Base-by-base conservation (phyloP, 192 early-diverging fungal species). In the Phycomyces blakesleeanus region DNA sequence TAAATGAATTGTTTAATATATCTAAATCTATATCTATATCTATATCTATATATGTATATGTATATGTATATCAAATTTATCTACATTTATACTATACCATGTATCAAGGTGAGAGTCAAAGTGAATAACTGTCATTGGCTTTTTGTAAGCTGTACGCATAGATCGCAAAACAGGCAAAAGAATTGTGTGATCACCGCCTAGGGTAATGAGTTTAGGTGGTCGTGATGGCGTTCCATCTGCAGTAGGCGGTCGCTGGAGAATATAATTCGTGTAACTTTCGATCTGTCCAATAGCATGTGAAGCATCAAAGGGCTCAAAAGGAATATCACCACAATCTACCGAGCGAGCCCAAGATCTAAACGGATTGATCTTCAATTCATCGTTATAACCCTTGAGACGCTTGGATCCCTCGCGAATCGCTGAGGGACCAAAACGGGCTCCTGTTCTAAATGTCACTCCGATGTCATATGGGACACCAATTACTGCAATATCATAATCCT, bases 31-130 rank as follows among this genome's bases (percentile, higher is more conserved):
- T n/a, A 41, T 25, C 14, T 29, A 24, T 11, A 25, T n/a, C n/a
- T n/a, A n/a, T n/a, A n/a, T n/a, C n/a, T n/a, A n/a, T n/a, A n/a
- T n/a, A n/a, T n/a, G n/a, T n/a, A n/a, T n/a, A n/a, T n/a, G n/a
- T n/a, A n/a, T n/a, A n/a, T n/a, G n/a, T n/a, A n/a, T 58, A 16
- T n/a, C 25, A n/a, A 6, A 40, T 0, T 25, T 6, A 0, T 25
- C 24, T 0, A 25, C 5, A 55, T 18, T 3, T 25, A 16, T 2
- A 25, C 22, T 0, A 12, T 42, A 8, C 65, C 69, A 71, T 5
- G 69, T 71, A 52, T 71, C 69, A 9, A 71, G 52, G 18, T 71
- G 69, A 54, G 69, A 71, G 51, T 71, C 69, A 71, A 71, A 71
- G 29, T 71, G 69, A 15, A 71, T 71, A 5, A 71, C 69, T 2